Conservation (phyloP, 2,329 filamentous ascomycete species). For the Lasiodiplodia theobromae region DNA sequence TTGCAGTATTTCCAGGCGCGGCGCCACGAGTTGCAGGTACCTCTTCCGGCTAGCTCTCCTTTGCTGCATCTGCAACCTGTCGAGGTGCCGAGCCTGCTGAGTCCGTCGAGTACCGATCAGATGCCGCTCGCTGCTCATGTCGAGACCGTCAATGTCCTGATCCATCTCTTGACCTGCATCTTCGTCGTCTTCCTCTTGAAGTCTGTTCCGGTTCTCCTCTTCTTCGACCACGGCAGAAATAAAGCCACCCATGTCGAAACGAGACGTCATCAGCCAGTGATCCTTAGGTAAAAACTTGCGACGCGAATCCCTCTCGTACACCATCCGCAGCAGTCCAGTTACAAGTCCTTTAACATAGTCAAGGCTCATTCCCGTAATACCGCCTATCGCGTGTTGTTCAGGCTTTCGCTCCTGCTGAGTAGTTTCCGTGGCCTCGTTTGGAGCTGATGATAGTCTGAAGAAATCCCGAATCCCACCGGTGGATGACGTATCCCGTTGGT, state of each 20-base stretch:
- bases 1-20: slow-evolving; percentile 86
- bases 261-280: slow-evolving; percentile 93
- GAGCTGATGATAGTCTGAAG: slow-evolving; percentile 38
- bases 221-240: slow-evolving; percentile 86
- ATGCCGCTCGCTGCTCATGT: slow-evolving; percentile 32
- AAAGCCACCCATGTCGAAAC: slow-evolving; percentile 88
- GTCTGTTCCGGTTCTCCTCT: slow-evolving; percentile 76
- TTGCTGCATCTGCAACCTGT: slow-evolving; percentile 69
- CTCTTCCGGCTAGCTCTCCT: slow-evolving; percentile 72
- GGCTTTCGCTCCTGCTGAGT: slow-evolving; percentile 37
- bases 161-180: slow-evolving; percentile 55
- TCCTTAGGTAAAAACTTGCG: slow-evolving; percentile 80
- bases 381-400: slow-evolving; percentile 58
- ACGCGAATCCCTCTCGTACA: slow-evolving; percentile 93
- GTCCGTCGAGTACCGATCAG: slow-evolving; percentile 65
- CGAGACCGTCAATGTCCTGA: slow-evolving; percentile 43
- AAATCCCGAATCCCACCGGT: slow-evolving; percentile 49
- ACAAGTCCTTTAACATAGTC: slow-evolving; percentile 80
- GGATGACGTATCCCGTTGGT: slow-evolving; percentile 55
- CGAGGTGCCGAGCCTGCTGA: slow-evolving; percentile 67
- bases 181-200: slow-evolving; percentile 69
- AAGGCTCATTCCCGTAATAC: slow-evolving; percentile 75
- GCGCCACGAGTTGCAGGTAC: slow-evolving; percentile 76
- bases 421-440: slow-evolving; percentile 30
- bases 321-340: slow-evolving; percentile 80